Evolutionary conservation across 2,329 filamentous ascomycete species (phyloP), one percentile per base, ranked within the genome.

Genomic region (Pyrenophora teres): DNA sequence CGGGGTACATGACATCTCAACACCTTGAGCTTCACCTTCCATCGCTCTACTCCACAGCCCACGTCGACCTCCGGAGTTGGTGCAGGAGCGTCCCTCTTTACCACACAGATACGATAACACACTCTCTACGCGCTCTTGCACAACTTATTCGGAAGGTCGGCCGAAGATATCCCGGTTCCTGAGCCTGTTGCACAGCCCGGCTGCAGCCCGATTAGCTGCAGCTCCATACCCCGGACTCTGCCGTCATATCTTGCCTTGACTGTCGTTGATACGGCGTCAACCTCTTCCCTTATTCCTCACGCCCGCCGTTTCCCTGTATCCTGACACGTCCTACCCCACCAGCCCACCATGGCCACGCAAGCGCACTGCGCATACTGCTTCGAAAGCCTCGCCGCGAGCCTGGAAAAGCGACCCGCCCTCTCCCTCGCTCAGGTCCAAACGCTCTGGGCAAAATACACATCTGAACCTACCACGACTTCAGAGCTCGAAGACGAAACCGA

Each of bases 311-410:
- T 21, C 19, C 19, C 5, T 21, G 3, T 21, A 21, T 5, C 19
- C 19, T 21, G 5, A 21, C 38, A 38, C 44, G 21, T 32, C 13
- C 12, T 12, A n/a, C 9, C 25, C 52, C 16, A 30, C 44, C 46
- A 37, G 41, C 42, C 32, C 51, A 59, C 38, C 46, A 97, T 97
- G 93, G 93, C 94, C 41, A 88, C 88, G 50, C 77, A 84, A 65
- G 87, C 87, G 53, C 93, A 97, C 76, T 97, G 92, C 75, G 86
- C 93, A 68, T 92, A 87, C 76, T 97, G 92, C 79, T 97, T 99
- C 80, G 94, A 99, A 76, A 81, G 82, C 35, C 85, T 99, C 32
- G 82, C 85, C 42, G 88, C 92, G 46, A 83, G 86, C 54, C 89
- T 96, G 62, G 83, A 90, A 62, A 78, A 82, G 58, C 87, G 87